These are phyloP conservation scores for Nakaseomyces bracarensis DNA, from an alignment of 1,139 yeast genomes.

Conservation along the genomic window DNA sequence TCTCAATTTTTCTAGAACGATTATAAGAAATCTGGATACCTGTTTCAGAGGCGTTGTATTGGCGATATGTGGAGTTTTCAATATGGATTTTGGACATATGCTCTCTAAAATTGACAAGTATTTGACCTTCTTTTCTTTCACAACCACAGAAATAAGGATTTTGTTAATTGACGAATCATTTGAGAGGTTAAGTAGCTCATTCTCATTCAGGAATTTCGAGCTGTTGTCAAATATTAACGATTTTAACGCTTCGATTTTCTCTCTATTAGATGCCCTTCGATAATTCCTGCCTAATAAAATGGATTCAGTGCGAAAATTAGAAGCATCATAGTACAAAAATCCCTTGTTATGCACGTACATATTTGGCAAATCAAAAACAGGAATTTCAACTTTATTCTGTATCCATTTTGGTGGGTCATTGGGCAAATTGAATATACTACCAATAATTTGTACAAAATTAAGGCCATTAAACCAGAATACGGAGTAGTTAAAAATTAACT, in stretches of 20 bases:
- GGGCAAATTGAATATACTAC: conserved; percentile 22
- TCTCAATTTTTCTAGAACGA: conserved; percentile 41
- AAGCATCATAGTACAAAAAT: background rate
- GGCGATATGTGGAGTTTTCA: conserved; percentile 13
- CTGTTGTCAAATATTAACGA: background rate
- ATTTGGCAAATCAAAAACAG: background rate
- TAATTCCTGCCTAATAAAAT: background rate
- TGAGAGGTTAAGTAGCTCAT: background rate
- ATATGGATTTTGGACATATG: conserved; percentile 17
- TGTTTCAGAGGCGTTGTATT: conserved; percentile 12
- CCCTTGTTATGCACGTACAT: background rate
- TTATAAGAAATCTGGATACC: conserved; percentile 38
- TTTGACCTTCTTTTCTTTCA: conserved; percentile 10
- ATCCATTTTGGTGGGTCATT: conserved; percentile 20
- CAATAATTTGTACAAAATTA: conserved; percentile 21
- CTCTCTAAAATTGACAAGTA: conserved; percentile 16
- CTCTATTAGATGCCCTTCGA: background rate
- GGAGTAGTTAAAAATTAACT: conserved; percentile 22
- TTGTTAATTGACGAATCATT: background rate
- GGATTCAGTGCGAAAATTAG: background rate
- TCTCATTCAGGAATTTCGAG: background rate
- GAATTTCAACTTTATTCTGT: background rate
- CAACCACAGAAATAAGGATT: background rate
- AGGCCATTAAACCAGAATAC: conserved; percentile 17
- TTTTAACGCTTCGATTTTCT: background rate